Conservation (phyloP, 805 yeast species). For the Lachancea lanzarotensis region DNA sequence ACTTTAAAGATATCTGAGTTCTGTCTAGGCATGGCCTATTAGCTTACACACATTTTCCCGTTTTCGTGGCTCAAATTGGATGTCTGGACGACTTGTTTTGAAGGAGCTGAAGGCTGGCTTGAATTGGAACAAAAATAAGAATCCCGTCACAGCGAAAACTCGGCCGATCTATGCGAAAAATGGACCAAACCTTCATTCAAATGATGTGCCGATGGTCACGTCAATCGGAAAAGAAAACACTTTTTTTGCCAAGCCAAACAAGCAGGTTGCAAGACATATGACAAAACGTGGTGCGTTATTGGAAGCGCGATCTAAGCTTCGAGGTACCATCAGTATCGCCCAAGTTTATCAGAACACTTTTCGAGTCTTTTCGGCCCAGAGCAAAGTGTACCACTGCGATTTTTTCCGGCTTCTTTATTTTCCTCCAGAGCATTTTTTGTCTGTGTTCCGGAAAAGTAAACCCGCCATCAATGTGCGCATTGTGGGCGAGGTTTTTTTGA, state of each 20-base stretch:
- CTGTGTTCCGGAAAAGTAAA: conserved; percentile 25
- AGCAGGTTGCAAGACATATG: not conserved
- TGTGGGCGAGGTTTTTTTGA: conserved; percentile 13
- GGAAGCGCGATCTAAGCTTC: conserved; percentile 5
- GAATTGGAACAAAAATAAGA: not conserved
- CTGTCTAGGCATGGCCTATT: not conserved
- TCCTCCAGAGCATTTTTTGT: conserved; percentile 28
- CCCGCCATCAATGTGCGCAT: conserved; percentile 25
- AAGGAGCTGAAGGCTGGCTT: conserved; percentile 3
- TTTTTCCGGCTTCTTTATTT: conserved; percentile 22
- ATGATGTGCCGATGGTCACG: not conserved
- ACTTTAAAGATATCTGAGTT: not conserved
- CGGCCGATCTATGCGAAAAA: not conserved
- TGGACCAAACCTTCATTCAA: not conserved
- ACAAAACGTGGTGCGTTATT: not conserved
- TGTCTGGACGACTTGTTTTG: conserved; percentile 4
- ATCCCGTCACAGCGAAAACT: conserved; percentile 1
- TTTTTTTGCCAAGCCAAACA: conserved; percentile 4
- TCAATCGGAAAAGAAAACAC: not conserved
- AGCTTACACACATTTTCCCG: not conserved
- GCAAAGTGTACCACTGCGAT: conserved; percentile 17
- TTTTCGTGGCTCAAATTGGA: not conserved
- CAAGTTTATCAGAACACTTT: conserved; percentile 8
- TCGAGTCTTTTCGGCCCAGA: conserved; percentile 7
- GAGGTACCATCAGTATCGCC: conserved; percentile 7